Evolutionary conservation across 202 grass and related monocot genomes (phyloP), one percentile per base, ranked within the genome.

Genomic region (Tripidium arundinaceum): DNA sequence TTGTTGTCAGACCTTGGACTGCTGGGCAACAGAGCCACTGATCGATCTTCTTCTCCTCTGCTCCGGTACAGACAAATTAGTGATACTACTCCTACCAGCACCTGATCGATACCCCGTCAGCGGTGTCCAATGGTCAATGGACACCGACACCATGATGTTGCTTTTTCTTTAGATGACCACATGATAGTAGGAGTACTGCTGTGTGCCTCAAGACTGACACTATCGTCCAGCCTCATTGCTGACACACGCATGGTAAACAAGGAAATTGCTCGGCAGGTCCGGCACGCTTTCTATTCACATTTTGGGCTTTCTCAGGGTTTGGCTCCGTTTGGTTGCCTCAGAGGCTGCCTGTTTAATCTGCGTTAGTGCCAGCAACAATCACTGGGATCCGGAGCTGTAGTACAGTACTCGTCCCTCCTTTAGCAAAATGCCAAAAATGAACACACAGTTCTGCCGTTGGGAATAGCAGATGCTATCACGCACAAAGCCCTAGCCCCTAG

Each of bases 21-120:
- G 83, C 78, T 78, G 72, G 38, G 0, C 59, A 73, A 82, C 43
- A 85, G 87, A 76, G 19, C 58, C 27, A 37, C 21, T 5, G 46
- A 79, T 50, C 11, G 11, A 71, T 13, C 63, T 54, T 55, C 41
- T 43, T 7, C 38, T 16, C 22, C 22, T 4, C 34, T 15, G 0
- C 38, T 9, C 22, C 52, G 47, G 69, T 38, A 36, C 42, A 50
- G 76, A 79, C 43, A 79, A 66, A 50, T 21, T 22, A 2, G 7
- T 10, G 25, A 63, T 62, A 77, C 25, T 10, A 21, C 54, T 18
- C 2, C 18, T 55, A 55, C 18, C 52, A 12, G 55, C 24, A 11
- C 36, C 11, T 16, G 50, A 25, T 28, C 21, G 58, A 46, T 76
- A 62, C 57, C 42, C 38, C 36, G 31, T 52, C 41, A 47, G 2